Percentiles rank a stretch among this genome's conserved stretches.
Conservation (phyloP, 306 rosid species). For the Senna tora region DNA sequence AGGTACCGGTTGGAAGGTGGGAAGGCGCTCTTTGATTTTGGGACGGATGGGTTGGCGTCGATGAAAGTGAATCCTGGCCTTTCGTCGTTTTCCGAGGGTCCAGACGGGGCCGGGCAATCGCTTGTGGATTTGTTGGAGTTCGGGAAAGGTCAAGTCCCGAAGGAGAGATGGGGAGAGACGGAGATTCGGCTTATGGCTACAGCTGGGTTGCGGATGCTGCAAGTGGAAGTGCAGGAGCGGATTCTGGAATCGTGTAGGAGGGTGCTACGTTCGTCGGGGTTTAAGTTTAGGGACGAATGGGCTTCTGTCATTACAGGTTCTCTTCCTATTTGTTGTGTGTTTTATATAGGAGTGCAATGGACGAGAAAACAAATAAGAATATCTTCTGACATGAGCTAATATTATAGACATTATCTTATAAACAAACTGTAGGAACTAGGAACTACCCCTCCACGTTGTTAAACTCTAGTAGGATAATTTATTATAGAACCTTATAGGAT, state of each 20-base stretch:
- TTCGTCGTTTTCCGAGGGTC: slow-evolving; percentile 62
- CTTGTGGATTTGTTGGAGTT: slow-evolving; percentile 67
- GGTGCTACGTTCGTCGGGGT: slow-evolving; percentile 61
- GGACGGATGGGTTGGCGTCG: slow-evolving; percentile 53
- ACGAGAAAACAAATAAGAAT: background rate
- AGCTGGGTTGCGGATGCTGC: slow-evolving; percentile 84
- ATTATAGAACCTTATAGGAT: slow-evolving; percentile 22
- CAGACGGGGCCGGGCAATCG: slow-evolving; percentile 63
- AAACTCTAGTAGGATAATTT: background rate
- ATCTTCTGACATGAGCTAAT: background rate
- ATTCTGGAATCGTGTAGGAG: slow-evolving; percentile 70
- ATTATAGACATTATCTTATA: background rate
- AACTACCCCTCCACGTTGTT: background rate
- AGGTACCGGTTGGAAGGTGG: slow-evolving; percentile 38
- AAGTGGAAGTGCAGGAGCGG: slow-evolving; percentile 50
- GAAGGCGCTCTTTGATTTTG: slow-evolving; percentile 53
- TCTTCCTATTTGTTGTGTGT: background rate
- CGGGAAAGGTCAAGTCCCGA: slow-evolving; percentile 66
- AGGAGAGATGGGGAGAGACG: slow-evolving; percentile 63
- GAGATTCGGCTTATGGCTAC: slow-evolving; percentile 93
- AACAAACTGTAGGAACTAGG: background rate
- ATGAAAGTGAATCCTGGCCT: slow-evolving; percentile 78
- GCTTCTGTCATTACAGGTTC: slow-evolving; percentile 86
- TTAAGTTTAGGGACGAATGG: slow-evolving; percentile 77
- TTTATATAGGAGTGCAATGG: background rate